These are phyloP conservation scores for Hysterium pulicare DNA, from an alignment of 2,329 filamentous ascomycete species.

Conservation along the genomic window DNA sequence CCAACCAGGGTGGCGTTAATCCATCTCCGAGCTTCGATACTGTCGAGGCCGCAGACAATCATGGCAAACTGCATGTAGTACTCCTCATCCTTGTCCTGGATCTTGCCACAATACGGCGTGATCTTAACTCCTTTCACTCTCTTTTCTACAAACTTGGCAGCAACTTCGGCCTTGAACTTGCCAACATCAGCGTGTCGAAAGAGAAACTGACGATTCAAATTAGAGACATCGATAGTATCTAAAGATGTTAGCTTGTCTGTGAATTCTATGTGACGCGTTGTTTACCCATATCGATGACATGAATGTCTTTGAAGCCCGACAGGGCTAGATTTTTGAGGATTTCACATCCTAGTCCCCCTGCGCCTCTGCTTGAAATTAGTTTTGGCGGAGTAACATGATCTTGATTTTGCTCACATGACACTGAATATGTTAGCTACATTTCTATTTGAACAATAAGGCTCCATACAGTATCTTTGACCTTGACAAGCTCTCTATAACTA, in stretches of 20 bases:
- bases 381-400: conserved; percentile 48
- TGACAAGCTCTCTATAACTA: conserved; percentile 42
- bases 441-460: not conserved
- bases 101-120: conserved; percentile 88
- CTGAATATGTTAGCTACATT: conserved; percentile 22
- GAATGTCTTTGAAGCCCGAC: conserved; percentile 93
- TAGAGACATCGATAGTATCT: conserved; percentile 98
- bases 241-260: not conserved
- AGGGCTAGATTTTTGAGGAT: conserved; percentile 94
- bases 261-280: conserved; percentile 4
- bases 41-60: conserved; percentile 91
- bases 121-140: conserved; percentile 89
- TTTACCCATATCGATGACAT: conserved; percentile 97
- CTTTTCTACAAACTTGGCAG: conserved; percentile 84
- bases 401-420: conserved; percentile 34
- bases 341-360: conserved; percentile 91
- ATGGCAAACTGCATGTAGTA: conserved; percentile 98
- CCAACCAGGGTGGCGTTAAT: conserved; percentile 92
- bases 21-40: conserved; percentile 96
- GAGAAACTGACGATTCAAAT: conserved; percentile 94
- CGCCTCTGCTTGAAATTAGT: conserved; percentile 61
- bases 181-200: conserved; percentile 91
- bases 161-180: conserved; percentile 88
- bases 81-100: conserved; percentile 92
- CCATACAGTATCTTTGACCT: conserved; percentile 61